A percentile compares a stretch with the other conserved stretches of the same genome.
These are phyloP conservation scores for Lathyrus aphaca DNA, from an alignment of 306 rosid species.

Conservation along the genomic window DNA sequence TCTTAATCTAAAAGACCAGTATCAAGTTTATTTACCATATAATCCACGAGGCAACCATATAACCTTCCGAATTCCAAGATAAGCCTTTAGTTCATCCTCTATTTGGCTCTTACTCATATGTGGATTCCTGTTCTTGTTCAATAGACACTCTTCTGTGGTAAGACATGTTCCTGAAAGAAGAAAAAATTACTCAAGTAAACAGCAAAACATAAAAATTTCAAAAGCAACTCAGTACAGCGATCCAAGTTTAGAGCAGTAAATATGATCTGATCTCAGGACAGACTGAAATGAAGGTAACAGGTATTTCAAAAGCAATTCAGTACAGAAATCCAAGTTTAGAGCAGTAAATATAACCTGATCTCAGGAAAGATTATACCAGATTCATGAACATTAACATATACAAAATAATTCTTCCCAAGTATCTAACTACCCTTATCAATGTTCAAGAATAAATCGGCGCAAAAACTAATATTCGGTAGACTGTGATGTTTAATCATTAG, in stretches of 20 bases:
- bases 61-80: constrained; percentile 80
- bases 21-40: constrained; percentile 59
- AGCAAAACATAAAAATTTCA: constrained; percentile 2
- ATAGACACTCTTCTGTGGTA: constrained; percentile 94
- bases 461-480: constrained; percentile 19
- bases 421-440: constrained; percentile 11
- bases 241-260: constrained; percentile 9
- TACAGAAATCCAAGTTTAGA: constrained; percentile 8
- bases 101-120: constrained; percentile 70
- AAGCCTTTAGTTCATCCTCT: constrained; percentile 76
- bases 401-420: constrained; percentile 1
- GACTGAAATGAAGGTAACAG: neutral
- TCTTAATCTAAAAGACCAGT: constrained; percentile 17
- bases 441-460: constrained; percentile 10
- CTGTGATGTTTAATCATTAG: constrained; percentile 3
- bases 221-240: constrained; percentile 14
- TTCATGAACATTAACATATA: constrained; percentile 20
- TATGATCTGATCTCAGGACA: constrained; percentile 9
- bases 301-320: neutral
- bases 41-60: constrained; percentile 95
- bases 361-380: neutral
- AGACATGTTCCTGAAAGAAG: constrained; percentile 82
- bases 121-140: constrained; percentile 90
- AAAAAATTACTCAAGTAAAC: constrained; percentile 26
- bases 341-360: neutral